A percentile compares a stretch with the other conserved stretches of the same genome.
phyloP scores from a whole-genome alignment of 1,284 basidiomycete species.

The Athelia sp. region DNA sequence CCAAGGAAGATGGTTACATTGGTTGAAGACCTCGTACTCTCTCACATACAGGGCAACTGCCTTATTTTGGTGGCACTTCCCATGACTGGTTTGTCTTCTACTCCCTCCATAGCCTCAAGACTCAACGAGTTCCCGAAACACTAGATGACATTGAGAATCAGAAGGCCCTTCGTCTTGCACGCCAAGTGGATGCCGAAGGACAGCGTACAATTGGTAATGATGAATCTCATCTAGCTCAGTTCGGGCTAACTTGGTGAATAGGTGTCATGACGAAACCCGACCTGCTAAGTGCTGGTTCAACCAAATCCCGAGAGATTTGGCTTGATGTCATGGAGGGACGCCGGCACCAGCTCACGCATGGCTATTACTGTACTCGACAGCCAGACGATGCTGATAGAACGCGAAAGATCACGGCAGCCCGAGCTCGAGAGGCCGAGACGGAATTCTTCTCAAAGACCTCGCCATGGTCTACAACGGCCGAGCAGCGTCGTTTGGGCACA shows the following conservation, averaged over 20 bases:
- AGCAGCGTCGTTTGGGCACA: slow-evolving; percentile 27
- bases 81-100: slow-evolving; percentile 26
- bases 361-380: slow-evolving; percentile 32
- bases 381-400: slow-evolving; percentile 26
- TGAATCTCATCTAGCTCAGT: neutral
- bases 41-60: slow-evolving; percentile 31
- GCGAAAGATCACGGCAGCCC: slow-evolving; percentile 14
- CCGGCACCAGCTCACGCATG: slow-evolving; percentile 24
- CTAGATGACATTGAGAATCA: slow-evolving; percentile 39
- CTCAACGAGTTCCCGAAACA: neutral
- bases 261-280: slow-evolving; percentile 38
- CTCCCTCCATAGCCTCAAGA: neutral
- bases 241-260: slow-evolving; percentile 8
- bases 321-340: slow-evolving; percentile 29
- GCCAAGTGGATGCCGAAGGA: slow-evolving; percentile 26
- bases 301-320: slow-evolving; percentile 23
- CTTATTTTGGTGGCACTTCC: slow-evolving; percentile 35
- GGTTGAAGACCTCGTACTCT: slow-evolving; percentile 30
- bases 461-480: slow-evolving; percentile 20
- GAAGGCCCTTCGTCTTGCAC: slow-evolving; percentile 30
- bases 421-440: slow-evolving; percentile 22
- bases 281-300: slow-evolving; percentile 22
- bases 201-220: slow-evolving; percentile 28
- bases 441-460: slow-evolving; percentile 24
- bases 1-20: slow-evolving; percentile 25